Evolutionary conservation across 2,329 filamentous ascomycete species (phyloP).

Genomic region (Remersonia thermophila): DNA sequence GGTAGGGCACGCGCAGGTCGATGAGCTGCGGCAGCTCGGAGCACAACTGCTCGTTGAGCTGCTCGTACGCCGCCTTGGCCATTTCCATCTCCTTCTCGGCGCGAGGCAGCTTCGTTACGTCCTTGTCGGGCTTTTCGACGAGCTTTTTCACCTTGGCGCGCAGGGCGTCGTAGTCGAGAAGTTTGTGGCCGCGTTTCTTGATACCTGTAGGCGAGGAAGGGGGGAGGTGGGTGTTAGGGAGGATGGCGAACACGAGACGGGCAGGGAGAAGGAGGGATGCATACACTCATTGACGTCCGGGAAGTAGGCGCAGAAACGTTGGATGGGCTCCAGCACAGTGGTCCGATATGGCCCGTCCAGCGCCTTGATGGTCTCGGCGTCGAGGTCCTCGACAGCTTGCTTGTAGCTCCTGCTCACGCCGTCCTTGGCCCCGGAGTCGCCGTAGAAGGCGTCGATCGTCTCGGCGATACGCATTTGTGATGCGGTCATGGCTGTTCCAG

Average conservation of each 20-base stretch:
- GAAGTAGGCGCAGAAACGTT: slow-evolving; percentile 94
- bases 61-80: slow-evolving; percentile 85
- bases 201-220: slow-evolving; percentile 47
- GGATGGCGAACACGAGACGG: neutral
- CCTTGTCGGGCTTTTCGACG: slow-evolving; percentile 97
- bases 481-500: slow-evolving; percentile 74
- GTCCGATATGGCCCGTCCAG: slow-evolving; percentile 89
- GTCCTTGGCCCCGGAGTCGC: slow-evolving; percentile 85
- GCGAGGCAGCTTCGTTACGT: slow-evolving; percentile 87
- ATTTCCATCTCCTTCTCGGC: slow-evolving; percentile 95
- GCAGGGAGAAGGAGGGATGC: slow-evolving; percentile 21
- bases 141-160: slow-evolving; percentile 94
- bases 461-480: slow-evolving; percentile 99
- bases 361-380: slow-evolving; percentile 96
- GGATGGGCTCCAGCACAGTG: slow-evolving; percentile 91
- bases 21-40: slow-evolving; percentile 90
- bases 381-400: slow-evolving; percentile 92
- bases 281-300: slow-evolving; percentile 94
- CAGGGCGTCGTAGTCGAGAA: slow-evolving; percentile 94
- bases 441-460: slow-evolving; percentile 98
- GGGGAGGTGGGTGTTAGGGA: no score
- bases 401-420: slow-evolving; percentile 96
- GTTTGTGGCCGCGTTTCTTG: slow-evolving; percentile 97
- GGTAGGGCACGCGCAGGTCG: slow-evolving; percentile 89
- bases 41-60: slow-evolving; percentile 91